A percentile compares a stretch with the other conserved stretches of the same genome.
Evolutionary conservation across 768 basidiomycete genomes (phyloP).

Genomic region (Ramaria sp.): DNA sequence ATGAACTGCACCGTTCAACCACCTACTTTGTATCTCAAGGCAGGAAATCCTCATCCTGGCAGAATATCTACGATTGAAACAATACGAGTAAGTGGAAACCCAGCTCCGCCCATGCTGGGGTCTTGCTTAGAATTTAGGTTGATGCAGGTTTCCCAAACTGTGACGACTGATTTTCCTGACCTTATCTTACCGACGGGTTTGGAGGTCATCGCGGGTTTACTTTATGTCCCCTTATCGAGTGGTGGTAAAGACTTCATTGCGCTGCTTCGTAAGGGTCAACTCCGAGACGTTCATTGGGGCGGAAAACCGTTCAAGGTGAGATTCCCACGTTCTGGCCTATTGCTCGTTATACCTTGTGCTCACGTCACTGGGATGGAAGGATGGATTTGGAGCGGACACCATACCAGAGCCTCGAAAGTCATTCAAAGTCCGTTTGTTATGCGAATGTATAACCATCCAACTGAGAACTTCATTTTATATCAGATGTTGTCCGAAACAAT

Average conservation of each 20-base stretch:
- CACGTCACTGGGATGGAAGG: constrained; percentile 13
- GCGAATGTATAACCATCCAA: background rate
- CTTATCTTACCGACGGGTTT: constrained; percentile 48
- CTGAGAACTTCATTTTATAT: too few species aligned
- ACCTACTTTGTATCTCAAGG: background rate
- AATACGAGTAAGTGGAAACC: constrained; percentile 45
- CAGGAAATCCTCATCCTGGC: constrained; percentile 73
- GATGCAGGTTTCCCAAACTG: constrained; percentile 61
- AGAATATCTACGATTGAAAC: constrained; percentile 67
- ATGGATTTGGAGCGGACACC: constrained; percentile 23
- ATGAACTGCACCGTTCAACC: background rate
- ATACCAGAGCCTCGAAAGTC: constrained; percentile 64
- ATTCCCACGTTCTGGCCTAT: background rate
- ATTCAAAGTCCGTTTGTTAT: constrained; percentile 38
- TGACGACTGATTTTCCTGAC: constrained; percentile 63
- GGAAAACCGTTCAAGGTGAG: constrained; percentile 51
- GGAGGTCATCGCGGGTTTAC: constrained; percentile 59
- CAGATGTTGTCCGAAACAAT: too few species aligned
- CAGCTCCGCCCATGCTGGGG: background rate
- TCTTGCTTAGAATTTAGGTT: constrained; percentile 27
- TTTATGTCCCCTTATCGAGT: constrained; percentile 64
- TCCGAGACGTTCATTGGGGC: constrained; percentile 65
- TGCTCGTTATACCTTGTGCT: background rate
- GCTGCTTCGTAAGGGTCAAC: constrained; percentile 68
- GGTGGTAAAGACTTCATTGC: constrained; percentile 74